Conservation (phyloP, 805 yeast species). For the Pichia nakasei region DNA sequence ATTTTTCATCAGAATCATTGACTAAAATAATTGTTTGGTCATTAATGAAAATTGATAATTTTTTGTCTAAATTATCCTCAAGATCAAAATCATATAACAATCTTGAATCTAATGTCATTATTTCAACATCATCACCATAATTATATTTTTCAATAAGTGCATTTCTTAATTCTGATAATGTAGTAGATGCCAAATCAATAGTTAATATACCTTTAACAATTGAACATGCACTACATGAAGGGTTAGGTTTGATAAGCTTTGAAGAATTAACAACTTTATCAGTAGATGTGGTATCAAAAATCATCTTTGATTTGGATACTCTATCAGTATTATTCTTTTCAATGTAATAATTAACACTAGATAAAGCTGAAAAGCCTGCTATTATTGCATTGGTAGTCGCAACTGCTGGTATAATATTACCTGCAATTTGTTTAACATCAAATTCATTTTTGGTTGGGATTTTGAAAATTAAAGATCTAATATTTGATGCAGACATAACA, state of each 20-base stretch:
- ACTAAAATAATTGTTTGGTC: slow-evolving; percentile 60
- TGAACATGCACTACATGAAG: slow-evolving; percentile 61
- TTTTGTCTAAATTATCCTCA: slow-evolving; percentile 58
- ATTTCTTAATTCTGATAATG: slow-evolving; percentile 46
- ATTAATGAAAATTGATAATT: slow-evolving; percentile 40
- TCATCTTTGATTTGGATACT: slow-evolving; percentile 33
- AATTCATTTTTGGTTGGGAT: slow-evolving; percentile 71
- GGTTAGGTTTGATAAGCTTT: slow-evolving; percentile 50
- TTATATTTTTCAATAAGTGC: slow-evolving; percentile 39
- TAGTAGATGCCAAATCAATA: slow-evolving; percentile 24
- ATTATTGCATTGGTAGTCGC: slow-evolving; percentile 96
- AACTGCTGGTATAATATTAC: slow-evolving; percentile 96
- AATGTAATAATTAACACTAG: slow-evolving; percentile 48
- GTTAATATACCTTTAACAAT: slow-evolving; percentile 44
- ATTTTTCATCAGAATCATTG: slow-evolving; percentile 70
- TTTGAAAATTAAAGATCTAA: slow-evolving; percentile 61
- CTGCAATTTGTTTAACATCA: slow-evolving; percentile 90
- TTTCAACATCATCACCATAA: slow-evolving; percentile 51
- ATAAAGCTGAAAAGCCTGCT: slow-evolving; percentile 78
- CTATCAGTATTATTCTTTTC: slow-evolving; percentile 16
- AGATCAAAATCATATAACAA: slow-evolving; percentile 80
- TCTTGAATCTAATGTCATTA: slow-evolving; percentile 36
- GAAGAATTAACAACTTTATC: slow-evolving; percentile 63
- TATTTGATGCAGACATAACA: slow-evolving; percentile 78
- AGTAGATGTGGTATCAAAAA: slow-evolving; percentile 44